Conservation (phyloP, 2,329 filamentous ascomycete genomes). For the Tolypocladium inflatum region DNA sequence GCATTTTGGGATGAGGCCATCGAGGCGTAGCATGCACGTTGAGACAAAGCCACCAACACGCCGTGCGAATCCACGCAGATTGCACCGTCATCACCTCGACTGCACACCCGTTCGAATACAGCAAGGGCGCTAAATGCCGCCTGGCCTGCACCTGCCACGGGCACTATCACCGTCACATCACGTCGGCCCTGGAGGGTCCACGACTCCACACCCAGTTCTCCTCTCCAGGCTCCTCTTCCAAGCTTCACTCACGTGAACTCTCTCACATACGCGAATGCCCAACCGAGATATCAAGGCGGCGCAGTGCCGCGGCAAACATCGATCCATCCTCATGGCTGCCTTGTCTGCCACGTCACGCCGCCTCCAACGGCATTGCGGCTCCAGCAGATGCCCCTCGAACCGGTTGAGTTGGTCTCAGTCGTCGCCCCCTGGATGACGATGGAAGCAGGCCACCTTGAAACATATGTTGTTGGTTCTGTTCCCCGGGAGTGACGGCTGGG, state of each 20-base stretch:
- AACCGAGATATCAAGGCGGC: too few relatives aligned
- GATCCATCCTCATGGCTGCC: neutral
- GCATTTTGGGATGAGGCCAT: neutral
- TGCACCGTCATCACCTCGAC: neutral
- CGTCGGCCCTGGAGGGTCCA: neutral
- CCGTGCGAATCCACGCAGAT: neutral
- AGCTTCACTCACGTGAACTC: too few relatives aligned
- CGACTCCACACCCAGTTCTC: neutral
- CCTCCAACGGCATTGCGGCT: neutral
- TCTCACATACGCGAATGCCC: too few relatives aligned
- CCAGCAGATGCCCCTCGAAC: neutral
- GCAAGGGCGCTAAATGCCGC: neutral
- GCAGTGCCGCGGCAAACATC: neutral
- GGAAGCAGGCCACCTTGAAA: neutral
- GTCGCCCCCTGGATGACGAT: neutral
- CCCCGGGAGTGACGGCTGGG: neutral
- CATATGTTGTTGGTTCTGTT: neutral
- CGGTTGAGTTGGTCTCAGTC: neutral
- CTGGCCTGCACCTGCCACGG: neutral
- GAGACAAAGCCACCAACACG: neutral
- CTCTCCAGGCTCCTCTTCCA: neutral
- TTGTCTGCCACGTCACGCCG: neutral
- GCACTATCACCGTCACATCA: neutral
- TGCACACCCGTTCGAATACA: neutral
- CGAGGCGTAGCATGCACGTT: neutral